phyloP scores from a whole-genome alignment of 257 asterid species.

The Fraxinus americana region DNA sequence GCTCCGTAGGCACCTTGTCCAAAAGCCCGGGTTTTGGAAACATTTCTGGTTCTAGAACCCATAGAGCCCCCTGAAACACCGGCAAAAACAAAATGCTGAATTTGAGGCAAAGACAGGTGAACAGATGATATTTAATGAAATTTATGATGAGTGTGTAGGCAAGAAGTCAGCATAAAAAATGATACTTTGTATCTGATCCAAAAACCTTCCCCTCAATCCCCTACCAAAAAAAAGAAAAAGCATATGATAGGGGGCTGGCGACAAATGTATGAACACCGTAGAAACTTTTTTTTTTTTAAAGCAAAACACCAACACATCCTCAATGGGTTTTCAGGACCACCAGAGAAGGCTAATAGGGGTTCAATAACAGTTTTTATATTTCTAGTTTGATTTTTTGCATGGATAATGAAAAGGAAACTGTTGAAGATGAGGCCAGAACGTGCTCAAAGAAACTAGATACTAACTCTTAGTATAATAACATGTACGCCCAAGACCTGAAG shows the following conservation, averaged over 20 bases:
- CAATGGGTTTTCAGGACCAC: too few species aligned
- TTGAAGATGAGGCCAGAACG: too few species aligned
- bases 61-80: slow-evolving; percentile 60
- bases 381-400: too few species aligned
- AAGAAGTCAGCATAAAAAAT: slow-evolving; percentile 11
- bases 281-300: too few species aligned
- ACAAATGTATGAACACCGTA: neutral
- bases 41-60: slow-evolving; percentile 82
- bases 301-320: too few species aligned
- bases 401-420: neutral
- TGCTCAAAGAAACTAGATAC: neutral
- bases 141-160: neutral
- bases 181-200: slow-evolving; percentile 15
- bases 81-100: slow-evolving; percentile 3
- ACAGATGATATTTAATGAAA: neutral
- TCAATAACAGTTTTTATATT: too few species aligned
- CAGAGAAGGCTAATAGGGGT: too few species aligned
- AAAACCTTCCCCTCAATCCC: slow-evolving; percentile 11
- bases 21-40: slow-evolving; percentile 48
- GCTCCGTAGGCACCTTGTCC: slow-evolving; percentile 56
- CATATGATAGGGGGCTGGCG: neutral
- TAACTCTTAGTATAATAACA: neutral
- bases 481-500: neutral
- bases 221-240: neutral
- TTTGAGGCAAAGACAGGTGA: neutral